A percentile compares a stretch with the other conserved stretches of the same genome.
Evolutionary conservation across 805 yeast genomes (phyloP).

Genomic region (Kodamaea kaohsiungensis): DNA sequence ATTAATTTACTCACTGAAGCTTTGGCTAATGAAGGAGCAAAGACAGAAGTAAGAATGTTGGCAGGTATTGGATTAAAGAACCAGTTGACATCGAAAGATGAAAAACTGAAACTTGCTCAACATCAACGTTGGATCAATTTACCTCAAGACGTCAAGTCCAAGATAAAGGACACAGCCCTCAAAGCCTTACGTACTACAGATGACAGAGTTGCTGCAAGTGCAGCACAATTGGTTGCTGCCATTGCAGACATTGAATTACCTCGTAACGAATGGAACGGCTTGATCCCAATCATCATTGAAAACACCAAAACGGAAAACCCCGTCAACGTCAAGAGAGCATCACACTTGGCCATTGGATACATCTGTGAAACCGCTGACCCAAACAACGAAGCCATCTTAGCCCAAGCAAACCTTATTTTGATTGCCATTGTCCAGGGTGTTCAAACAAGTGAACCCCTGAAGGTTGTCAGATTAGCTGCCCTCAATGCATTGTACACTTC

Average conservation of each 20-base stretch:
- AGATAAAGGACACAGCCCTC: slow-evolving; percentile 63
- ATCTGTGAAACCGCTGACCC: slow-evolving; percentile 96
- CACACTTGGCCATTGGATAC: slow-evolving; percentile 87
- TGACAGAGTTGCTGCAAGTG: slow-evolving; percentile 79
- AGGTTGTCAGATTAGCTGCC: slow-evolving; percentile 82
- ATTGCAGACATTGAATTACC: slow-evolving; percentile 97
- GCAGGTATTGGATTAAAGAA: slow-evolving; percentile 89
- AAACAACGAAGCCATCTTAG: slow-evolving; percentile 66
- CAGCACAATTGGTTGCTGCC: slow-evolving; percentile 94
- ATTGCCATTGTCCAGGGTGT: slow-evolving; percentile 98
- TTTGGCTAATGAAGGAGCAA: slow-evolving; percentile 62
- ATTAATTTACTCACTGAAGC: slow-evolving; percentile 69
- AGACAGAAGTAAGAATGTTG: slow-evolving; percentile 83
- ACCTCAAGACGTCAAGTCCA: slow-evolving; percentile 53
- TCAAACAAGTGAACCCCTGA: slow-evolving; percentile 73
- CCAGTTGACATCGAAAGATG: slow-evolving; percentile 81
- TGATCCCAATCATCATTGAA: slow-evolving; percentile 80
- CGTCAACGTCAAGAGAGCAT: slow-evolving; percentile 79
- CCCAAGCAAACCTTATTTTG: slow-evolving; percentile 87
- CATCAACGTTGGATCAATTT: slow-evolving; percentile 75
- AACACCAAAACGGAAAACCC: slow-evolving; percentile 81
- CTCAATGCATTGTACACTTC: slow-evolving; percentile 89
- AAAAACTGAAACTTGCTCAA: slow-evolving; percentile 54
- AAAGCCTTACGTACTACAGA: slow-evolving; percentile 62
- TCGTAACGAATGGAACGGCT: slow-evolving; percentile 80